Percentiles rank a stretch among this genome's conserved stretches.
Conservation (phyloP, 2,329 filamentous ascomycete species). For the Pestalotiopsis sp. region DNA sequence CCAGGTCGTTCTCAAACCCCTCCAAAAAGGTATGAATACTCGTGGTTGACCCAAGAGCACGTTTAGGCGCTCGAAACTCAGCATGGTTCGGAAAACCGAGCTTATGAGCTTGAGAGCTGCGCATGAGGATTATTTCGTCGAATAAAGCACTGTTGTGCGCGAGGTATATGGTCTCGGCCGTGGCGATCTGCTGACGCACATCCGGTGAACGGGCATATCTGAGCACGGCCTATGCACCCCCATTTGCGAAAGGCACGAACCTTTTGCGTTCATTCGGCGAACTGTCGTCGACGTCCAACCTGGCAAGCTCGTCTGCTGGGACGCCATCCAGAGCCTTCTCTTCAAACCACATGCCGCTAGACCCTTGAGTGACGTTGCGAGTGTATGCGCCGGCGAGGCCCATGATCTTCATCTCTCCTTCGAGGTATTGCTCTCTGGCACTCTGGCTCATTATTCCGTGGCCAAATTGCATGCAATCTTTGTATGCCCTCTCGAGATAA, state of each 20-base stretch:
- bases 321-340: not conserved
- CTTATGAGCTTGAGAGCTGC: not conserved
- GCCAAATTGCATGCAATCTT: not conserved
- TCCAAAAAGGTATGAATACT: not conserved
- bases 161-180: not conserved
- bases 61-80: not conserved
- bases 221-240: not conserved
- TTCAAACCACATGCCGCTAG: not conserved
- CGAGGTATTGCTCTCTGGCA: not conserved
- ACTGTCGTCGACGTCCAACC: not conserved
- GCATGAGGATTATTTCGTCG: not conserved
- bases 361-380: not conserved
- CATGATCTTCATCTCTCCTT: not conserved
- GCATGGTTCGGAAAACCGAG: not conserved
- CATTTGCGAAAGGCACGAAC: conserved; percentile 3
- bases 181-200: not conserved
- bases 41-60: not conserved
- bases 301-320: not conserved
- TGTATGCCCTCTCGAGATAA: not conserved
- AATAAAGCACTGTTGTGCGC: not conserved
- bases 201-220: not conserved
- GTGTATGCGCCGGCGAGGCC: not conserved
- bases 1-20: not conserved
- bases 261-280: not conserved
- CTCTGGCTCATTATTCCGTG: not conserved